Evolutionary conservation across 768 basidiomycete species (phyloP).

Genomic region (Suillus spraguei): DNA sequence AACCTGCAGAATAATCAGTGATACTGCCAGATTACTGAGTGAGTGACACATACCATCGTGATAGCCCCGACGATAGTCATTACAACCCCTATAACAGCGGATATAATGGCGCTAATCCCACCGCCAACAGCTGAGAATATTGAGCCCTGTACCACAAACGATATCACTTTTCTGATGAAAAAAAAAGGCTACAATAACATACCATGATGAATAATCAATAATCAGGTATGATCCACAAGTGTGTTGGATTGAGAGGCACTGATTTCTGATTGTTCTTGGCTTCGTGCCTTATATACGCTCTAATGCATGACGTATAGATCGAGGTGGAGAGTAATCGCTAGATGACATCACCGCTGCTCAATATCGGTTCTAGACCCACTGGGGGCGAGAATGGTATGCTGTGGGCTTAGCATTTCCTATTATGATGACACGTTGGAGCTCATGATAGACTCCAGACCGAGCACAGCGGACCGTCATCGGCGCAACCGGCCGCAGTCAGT

Average conservation of each 20-base stretch:
- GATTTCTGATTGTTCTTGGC: neutral
- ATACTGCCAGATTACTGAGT: neutral
- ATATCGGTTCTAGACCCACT: too few species aligned
- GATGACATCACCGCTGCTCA: neutral
- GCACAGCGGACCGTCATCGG: too few species aligned
- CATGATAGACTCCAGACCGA: neutral
- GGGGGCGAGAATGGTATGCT: too few species aligned
- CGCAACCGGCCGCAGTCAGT: neutral
- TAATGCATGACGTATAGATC: constrained; percentile 1
- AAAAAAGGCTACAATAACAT: neutral
- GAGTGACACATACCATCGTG: constrained; percentile 48
- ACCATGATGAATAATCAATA: constrained; percentile 4
- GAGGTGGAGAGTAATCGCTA: neutral
- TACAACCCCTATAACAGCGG: constrained; percentile 58
- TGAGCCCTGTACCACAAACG: constrained; percentile 45
- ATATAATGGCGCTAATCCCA: constrained; percentile 60
- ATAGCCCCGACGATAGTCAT: constrained; percentile 64
- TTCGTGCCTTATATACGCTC: neutral
- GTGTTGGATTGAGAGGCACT: neutral
- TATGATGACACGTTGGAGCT: neutral
- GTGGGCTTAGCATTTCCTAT: neutral
- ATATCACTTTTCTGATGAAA: neutral
- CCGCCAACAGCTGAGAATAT: constrained; percentile 66
- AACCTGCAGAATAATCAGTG: constrained; percentile 39
- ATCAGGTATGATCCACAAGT: neutral